Base-by-base conservation (phyloP, 2,329 filamentous ascomycete species). In the Pseudogymnoascus pannorum region DNA sequence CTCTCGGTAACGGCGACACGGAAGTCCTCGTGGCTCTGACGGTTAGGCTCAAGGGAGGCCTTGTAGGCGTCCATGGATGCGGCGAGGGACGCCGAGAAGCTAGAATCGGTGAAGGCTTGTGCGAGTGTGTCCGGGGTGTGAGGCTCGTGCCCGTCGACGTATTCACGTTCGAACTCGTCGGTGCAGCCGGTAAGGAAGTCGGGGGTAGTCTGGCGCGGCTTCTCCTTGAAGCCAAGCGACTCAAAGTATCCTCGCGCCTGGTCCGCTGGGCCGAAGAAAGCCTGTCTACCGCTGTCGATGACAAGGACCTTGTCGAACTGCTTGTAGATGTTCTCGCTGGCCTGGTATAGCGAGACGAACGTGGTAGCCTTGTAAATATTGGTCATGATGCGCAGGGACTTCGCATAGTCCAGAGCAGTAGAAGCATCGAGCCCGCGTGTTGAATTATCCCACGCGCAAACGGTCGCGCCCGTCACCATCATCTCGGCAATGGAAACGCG, bases 281-380 rank as follows among this genome's bases (percentile, higher is more conserved):
- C 78, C 66, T 89, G 72, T 64, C 84, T 83, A 57, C 87, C 87
- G 62, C 84, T 80, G 57, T 89, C 85, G 3, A 89, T 77, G 6
- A 89, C 80, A 0, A 89, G 76, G 0, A 88, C 85, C 68, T 89
- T 89, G 70, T 89, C 86, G 69, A 89, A 89, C 0, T 86, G 77
- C 24, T 87, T 76, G 69, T 87, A 88, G 63, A 89, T 88, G 24
- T 81, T 84, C 60, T 89, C 87, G 7, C 85, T 84, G 3, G 87
- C 87, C 68, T 89, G 87, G 69, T 90, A 89, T 0, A 88, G 76
- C 0, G 85, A 87, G 9, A 87, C 83, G 48, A 87, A 82, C 0
- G 83, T 81, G 0, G 84, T 75, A 3, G 86, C 73, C 0, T 83
- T 82, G 3, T 83, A 74, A 1, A 85, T 78, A 64, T 88, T 83